Evolutionary conservation across 139 green algal species (phyloP).

Genomic region (Picochlorum sp.): DNA sequence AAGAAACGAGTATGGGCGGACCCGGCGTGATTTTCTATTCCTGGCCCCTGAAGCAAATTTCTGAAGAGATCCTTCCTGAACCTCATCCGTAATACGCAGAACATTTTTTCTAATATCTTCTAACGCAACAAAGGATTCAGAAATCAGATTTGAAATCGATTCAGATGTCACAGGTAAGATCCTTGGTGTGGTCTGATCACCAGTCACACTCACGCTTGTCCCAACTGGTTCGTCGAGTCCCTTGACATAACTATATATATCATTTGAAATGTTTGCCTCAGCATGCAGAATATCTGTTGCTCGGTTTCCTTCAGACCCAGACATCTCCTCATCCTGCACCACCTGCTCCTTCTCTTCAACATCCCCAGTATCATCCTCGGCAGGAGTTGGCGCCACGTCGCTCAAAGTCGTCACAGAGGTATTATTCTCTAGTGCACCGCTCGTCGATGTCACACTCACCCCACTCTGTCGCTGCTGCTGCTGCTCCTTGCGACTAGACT

Average conservation of each 20-base stretch:
- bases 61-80: constrained; percentile 32
- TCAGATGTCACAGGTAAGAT: constrained; percentile 16
- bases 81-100: constrained; percentile 21
- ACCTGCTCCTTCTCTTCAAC: no score
- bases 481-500: background rate
- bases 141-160: constrained; percentile 15
- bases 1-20: constrained; percentile 24
- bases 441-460: background rate
- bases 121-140: constrained; percentile 16
- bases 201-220: background rate
- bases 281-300: no score
- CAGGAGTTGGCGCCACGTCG: no score
- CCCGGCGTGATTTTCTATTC: background rate
- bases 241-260: background rate
- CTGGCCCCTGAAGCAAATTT: constrained; percentile 15
- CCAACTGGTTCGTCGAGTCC: background rate
- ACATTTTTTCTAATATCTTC: constrained; percentile 9
- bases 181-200: background rate
- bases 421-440: no score
- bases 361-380: background rate
- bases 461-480: constrained; percentile 9
- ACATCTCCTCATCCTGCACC: background rate
- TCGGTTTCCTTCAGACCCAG: background rate
- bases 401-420: no score
- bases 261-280: no score